These are phyloP conservation scores for Leccinum angustisporum DNA, from an alignment of 1,284 basidiomycete genomes.

Conservation along the genomic window DNA sequence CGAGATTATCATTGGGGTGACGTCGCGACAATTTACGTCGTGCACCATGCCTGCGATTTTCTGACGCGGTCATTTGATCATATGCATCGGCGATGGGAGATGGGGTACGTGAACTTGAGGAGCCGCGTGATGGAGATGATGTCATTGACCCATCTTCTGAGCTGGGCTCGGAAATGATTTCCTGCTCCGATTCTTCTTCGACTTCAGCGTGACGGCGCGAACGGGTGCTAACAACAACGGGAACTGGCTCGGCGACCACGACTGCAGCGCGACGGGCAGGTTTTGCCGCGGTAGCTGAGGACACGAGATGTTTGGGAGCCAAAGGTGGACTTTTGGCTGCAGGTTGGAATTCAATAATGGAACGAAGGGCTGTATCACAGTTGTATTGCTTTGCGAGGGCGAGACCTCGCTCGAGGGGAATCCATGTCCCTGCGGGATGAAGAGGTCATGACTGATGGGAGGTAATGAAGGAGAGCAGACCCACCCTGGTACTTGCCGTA, in stretches of 20 bases:
- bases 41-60: slow-evolving; percentile 39
- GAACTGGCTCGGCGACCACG: slow-evolving; percentile 36
- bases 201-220: slow-evolving; percentile 50
- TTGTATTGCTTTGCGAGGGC: slow-evolving; percentile 91
- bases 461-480: slow-evolving; percentile 25
- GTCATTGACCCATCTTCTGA: slow-evolving; percentile 86
- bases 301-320: slow-evolving; percentile 93
- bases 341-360: slow-evolving; percentile 94
- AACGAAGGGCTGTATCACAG: slow-evolving; percentile 84
- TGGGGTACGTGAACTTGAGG: slow-evolving; percentile 86
- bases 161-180: slow-evolving; percentile 58
- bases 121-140: slow-evolving; percentile 80
- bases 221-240: slow-evolving; percentile 46
- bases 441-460: neutral
- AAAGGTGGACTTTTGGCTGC: slow-evolving; percentile 91
- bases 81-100: slow-evolving; percentile 71
- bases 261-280: slow-evolving; percentile 51
- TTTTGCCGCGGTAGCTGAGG: slow-evolving; percentile 53
- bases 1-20: slow-evolving; percentile 39
- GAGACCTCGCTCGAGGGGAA: slow-evolving; percentile 91
- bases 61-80: slow-evolving; percentile 42
- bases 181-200: slow-evolving; percentile 56
- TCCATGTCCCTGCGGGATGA: slow-evolving; percentile 87
- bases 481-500: slow-evolving; percentile 99
- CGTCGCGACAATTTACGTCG: slow-evolving; percentile 42